A percentile compares a stretch with the other conserved stretches of the same genome.
phyloP scores from a whole-genome alignment of 129 eudicot species.

The Rutidosis leptorrhynchoides region DNA sequence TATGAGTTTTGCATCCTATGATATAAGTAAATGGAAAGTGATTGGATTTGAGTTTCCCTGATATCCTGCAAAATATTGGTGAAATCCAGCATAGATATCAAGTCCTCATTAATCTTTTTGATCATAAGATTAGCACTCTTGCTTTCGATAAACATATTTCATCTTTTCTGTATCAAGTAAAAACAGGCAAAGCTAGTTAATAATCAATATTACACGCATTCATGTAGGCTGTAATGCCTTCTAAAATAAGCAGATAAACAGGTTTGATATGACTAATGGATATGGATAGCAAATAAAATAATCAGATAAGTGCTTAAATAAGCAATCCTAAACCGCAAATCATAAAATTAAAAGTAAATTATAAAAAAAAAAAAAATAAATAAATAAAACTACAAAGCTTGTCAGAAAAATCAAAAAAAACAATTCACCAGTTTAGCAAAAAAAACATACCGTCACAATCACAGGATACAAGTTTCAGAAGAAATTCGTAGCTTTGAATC shows the following conservation, averaged over 20 bases:
- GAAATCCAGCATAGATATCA: not conserved
- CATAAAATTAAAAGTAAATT: too few species aligned
- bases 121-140: not conserved
- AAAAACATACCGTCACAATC: slow-evolving; percentile 36
- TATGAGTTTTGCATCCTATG: not conserved
- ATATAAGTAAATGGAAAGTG: not conserved
- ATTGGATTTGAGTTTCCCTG: slow-evolving; percentile 4
- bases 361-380: too few species aligned
- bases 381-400: slow-evolving; percentile 5
- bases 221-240: too few species aligned
- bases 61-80: not conserved
- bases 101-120: not conserved
- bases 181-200: not conserved
- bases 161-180: slow-evolving; percentile 2
- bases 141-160: slow-evolving; percentile 2
- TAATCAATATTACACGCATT: not conserved
- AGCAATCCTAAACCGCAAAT: too few species aligned
- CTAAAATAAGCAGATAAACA: too few species aligned
- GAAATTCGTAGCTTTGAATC: slow-evolving; percentile 80
- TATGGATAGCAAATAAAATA: too few species aligned
- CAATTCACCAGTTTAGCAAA: not conserved
- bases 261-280: too few species aligned
- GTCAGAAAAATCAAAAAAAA: not conserved
- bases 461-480: slow-evolving; percentile 57
- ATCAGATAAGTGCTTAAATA: too few species aligned